Evolutionary conservation across 768 basidiomycete genomes (phyloP), one percentile per base, ranked within the genome.

Genomic region (Collybiopsis luxurians): DNA sequence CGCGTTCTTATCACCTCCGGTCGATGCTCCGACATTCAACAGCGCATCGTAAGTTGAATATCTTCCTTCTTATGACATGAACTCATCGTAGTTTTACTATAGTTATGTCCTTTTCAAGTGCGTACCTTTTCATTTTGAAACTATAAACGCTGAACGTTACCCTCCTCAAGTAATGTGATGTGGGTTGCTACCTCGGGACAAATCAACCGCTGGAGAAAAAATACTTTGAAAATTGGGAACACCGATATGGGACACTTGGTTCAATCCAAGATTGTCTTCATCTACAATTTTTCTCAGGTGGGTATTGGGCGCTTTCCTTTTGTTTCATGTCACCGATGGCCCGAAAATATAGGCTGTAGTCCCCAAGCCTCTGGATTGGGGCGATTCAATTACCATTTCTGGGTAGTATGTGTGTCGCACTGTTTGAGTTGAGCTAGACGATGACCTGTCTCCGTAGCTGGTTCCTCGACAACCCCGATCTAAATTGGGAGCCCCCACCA

Each of bases 361-460:
- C 1, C 82, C 84, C 1, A 85, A 84, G 64, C 86, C 86, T n/a
- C 69, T 87, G 12, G 86, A 87, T 63, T 87, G 85, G 85, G 78
- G 79, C 40, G 84, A 86, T 60, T 75, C 78, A 5, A 84, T 76
- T 4, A 72, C 69, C 15, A 70, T 83, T n/a, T 79, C 80, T 26
- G 83, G 83, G 70, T 83, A 83, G 80, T 81, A 52, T 61, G 79
- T 72, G 30, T 19, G 17, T 42, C 21, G 24, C 19, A n/a, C 26
- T 15, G 26, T 39, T 43, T 43, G 27, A 34, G 42, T 34, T 46
- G 23, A 21, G n/a, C 15, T 11, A 21, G 17, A 26, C 6, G 23
- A 24, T 19, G 42, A 19, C 57, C 34, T 38, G 58, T 30, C 36
- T 60, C 48, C 27, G 54, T 3, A 82, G 85, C 64, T 89, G 87